Base-by-base conservation (phyloP, 1,139 yeast genomes). In the Suhomyces ambrosiae region DNA sequence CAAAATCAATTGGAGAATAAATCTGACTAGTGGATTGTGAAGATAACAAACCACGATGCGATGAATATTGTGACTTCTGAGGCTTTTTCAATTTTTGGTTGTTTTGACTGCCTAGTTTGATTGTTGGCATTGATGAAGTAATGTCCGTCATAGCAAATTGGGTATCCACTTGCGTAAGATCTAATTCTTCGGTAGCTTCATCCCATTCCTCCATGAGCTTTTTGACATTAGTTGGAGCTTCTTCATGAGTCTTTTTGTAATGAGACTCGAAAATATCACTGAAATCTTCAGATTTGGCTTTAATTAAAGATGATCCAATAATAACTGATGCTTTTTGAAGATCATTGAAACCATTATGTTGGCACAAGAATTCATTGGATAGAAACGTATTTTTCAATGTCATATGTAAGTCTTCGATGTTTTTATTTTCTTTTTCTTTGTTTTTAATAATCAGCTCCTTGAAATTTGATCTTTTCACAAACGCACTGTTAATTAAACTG, bases 181-280 rank as follows among this genome's bases (percentile, higher is more conserved):
- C 27, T 6, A 10, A 14, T 7, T 35, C 37, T 9, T 30, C 44
- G 9, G 38, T 44, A 10, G 40, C 45, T 10, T 31, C 39, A 30
- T 61, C 63, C 72, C 72, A 67, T 9, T 50, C 54, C 9, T 44
- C 47, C 11, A 65, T 27, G 7, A 66, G 46, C 4, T 50, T 41
- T 32, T 53, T 48, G 2, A 64, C 59, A 33, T 52, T 47, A 2
- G 31, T 29, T 2, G 60, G 46, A 1, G 65, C 49, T 1, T 40
- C 24, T 3, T 44, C 30, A n/a, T 51, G 23, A 8, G 46, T 46
- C 11, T 44, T 26, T 0, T 49, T 43, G 7, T 42, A 49, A 10
- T 40, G 38, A 3, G 40, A 16, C 9, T 46, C 32, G 13, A 51
- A 48, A 9, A 37, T 14, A 2, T 42, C 32, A 2, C 41, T 14